Percentiles rank a stretch among this genome's conserved stretches.
phyloP scores from a whole-genome alignment of 2,329 filamentous ascomycete genomes.

The Thermothelomyces thermophilus region DNA sequence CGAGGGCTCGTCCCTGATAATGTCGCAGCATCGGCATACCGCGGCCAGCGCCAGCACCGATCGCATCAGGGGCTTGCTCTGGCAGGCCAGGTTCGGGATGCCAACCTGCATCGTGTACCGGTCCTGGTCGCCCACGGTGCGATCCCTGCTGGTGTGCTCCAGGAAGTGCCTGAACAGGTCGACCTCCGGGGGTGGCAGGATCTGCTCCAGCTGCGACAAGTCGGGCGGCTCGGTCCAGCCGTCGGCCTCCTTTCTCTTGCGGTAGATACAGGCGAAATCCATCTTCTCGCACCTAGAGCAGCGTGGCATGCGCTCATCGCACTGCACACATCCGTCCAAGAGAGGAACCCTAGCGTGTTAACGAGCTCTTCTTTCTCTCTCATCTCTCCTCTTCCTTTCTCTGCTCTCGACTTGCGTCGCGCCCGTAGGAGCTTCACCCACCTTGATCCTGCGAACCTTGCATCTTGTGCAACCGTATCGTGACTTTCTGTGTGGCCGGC shows the following conservation, averaged over 20 bases:
- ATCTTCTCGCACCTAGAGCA: slow-evolving; percentile 32
- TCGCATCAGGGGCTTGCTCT: slow-evolving; percentile 35
- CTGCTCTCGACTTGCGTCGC: too few species aligned
- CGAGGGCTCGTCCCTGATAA: slow-evolving; percentile 21
- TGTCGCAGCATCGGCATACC: slow-evolving; percentile 34
- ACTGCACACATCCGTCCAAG: slow-evolving; percentile 23
- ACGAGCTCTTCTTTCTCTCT: too few species aligned
- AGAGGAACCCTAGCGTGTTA: too few species aligned
- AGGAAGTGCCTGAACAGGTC: slow-evolving; percentile 37
- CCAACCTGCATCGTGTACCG: slow-evolving; percentile 36
- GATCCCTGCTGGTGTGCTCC: slow-evolving; percentile 34
- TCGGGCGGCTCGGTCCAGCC: slow-evolving; percentile 4
- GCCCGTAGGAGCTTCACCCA: slow-evolving; percentile 12
- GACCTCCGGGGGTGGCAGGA: slow-evolving; percentile 29
- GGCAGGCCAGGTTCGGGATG: slow-evolving; percentile 37
- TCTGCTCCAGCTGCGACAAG: slow-evolving; percentile 13
- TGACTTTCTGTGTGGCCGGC: slow-evolving; percentile 29
- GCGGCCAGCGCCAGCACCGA: slow-evolving; percentile 38
- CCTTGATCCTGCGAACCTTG: slow-evolving; percentile 33
- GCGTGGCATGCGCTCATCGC: slow-evolving; percentile 30
- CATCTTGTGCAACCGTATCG: slow-evolving; percentile 31
- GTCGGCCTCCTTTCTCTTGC: slow-evolving; percentile 10
- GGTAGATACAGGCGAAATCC: slow-evolving; percentile 29
- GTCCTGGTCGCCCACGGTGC: slow-evolving; percentile 33
- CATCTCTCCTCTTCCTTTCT: too few species aligned